Evolutionary conservation across 495 filamentous ascomycete species (phyloP), one percentile per base, ranked within the genome.

Genomic region (Neurospora tetraspora): DNA sequence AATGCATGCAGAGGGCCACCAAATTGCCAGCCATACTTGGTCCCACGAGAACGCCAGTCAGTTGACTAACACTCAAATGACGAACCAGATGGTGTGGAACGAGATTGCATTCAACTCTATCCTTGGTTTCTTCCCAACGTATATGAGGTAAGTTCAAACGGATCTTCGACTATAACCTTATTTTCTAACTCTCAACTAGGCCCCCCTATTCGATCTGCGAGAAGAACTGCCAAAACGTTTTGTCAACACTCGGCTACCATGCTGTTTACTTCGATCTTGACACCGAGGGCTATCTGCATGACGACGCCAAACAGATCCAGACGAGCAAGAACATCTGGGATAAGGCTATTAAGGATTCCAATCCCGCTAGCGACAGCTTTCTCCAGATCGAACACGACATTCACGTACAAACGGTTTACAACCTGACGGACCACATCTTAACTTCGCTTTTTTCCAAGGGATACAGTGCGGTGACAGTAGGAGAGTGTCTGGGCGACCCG

Each of bases 11-110:
- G 73, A 84, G 73, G 92, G 93, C n/a, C 93, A 97, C 77, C 93
- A 96, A 78, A 84, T 97, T 71, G 93, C 90, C 38, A 91, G 89
- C 75, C 93, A 97, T 75, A 96, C 92, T 2, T 97, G 92, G 93
- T 92, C 91, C 45, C 93, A 97, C 76, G 90, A 82, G 86, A 93
- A 84, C 81, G 93, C 75, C 85, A 86, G 80, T 85, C 87, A 77
- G 78, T 89, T 78, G 83, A 87, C 69, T 73, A 87, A 70, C 77
- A 77, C 38, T 78, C 84, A 91, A 72, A 89, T 91, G 73, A 83
- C 83, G 5, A 85, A 90, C 20, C 90, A 96, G 76, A 90, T 97
- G 79, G 77, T 87, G 69, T 93, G 90, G 85, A 92, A 92, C 72
- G 93, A 96, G 80, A 92, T 91, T 71, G 93, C 93, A 0, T 75